phyloP scores from a whole-genome alignment of 2,329 filamentous ascomycete species.

The Bipolaris victoriae region DNA sequence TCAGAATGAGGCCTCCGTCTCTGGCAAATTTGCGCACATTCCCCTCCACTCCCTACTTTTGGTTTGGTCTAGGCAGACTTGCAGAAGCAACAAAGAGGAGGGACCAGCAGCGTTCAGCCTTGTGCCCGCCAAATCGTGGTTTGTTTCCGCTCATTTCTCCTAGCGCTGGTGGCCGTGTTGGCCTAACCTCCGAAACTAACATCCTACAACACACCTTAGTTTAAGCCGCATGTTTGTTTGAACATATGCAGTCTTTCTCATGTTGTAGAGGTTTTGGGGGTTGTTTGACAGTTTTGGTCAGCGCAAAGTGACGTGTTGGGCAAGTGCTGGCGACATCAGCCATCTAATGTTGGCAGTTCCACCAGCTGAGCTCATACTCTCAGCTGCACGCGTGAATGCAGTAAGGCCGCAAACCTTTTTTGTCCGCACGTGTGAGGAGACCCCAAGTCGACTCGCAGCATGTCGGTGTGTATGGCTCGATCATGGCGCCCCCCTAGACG shows the following conservation, averaged over 20 bases:
- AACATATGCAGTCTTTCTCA: background rate
- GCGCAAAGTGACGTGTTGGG: slow-evolving; percentile 3
- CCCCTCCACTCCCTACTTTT: background rate
- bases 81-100: slow-evolving; percentile 11
- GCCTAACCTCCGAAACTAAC: slow-evolving; percentile 20
- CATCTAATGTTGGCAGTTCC: slow-evolving; percentile 16
- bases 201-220: slow-evolving; percentile 16
- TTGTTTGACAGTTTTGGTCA: background rate
- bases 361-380: slow-evolving; percentile 30
- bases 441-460: slow-evolving; percentile 19
- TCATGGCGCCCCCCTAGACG: slow-evolving; percentile 13
- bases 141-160: slow-evolving; percentile 26
- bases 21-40: slow-evolving; percentile 12
- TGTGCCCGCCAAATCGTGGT: slow-evolving; percentile 19
- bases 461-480: slow-evolving; percentile 18
- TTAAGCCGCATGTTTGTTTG: slow-evolving; percentile 8
- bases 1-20: slow-evolving; percentile 19
- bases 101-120: slow-evolving; percentile 27
- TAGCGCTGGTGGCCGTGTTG: slow-evolving; percentile 42
- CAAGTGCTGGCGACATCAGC: slow-evolving; percentile 9
- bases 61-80: slow-evolving; percentile 31
- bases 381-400: slow-evolving; percentile 29
- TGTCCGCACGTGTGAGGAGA: slow-evolving; percentile 28
- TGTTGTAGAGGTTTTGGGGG: background rate
- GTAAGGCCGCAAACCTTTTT: slow-evolving; percentile 23